phyloP scores from a whole-genome alignment of 495 filamentous ascomycete species.

The Achaetomiella virescens region DNA sequence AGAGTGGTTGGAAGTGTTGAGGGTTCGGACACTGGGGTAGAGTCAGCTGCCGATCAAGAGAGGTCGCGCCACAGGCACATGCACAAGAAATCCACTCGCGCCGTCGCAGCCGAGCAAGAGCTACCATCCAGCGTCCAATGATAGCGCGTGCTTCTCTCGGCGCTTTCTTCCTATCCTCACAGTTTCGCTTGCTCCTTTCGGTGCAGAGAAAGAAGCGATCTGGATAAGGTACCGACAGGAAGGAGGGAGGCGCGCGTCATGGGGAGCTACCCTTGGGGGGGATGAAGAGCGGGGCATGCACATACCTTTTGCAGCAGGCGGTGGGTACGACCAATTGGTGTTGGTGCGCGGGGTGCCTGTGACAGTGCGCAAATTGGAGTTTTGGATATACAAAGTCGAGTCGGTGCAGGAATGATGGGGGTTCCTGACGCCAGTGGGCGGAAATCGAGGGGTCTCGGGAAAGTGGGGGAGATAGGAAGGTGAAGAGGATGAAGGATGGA shows the following conservation, averaged over 20 bases:
- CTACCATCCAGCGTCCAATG: neutral
- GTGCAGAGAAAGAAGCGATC: conserved; percentile 11
- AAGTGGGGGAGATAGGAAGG: neutral
- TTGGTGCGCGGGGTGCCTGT: conserved; percentile 4
- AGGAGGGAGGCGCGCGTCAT: conserved; percentile 15
- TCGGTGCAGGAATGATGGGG: too few species aligned
- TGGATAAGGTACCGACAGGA: conserved; percentile 18
- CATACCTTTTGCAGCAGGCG: conserved; percentile 27
- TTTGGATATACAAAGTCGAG: neutral
- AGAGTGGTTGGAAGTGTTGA: neutral
- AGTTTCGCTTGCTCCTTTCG: conserved; percentile 4
- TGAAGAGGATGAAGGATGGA: neutral
- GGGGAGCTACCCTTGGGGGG: conserved; percentile 11
- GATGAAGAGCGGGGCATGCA: conserved; percentile 20
- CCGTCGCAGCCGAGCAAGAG: neutral
- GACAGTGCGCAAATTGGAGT: neutral
- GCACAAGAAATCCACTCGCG: neutral
- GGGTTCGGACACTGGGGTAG: neutral
- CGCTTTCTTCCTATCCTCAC: neutral
- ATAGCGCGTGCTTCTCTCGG: neutral
- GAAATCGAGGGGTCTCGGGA: neutral
- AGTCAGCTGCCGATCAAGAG: neutral
- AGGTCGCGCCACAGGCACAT: neutral
- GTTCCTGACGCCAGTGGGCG: neutral
- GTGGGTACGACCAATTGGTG: conserved; percentile 25